These are phyloP conservation scores for Aureobasidium leucospermi DNA, from an alignment of 2,329 filamentous ascomycete species.

Conservation along the genomic window DNA sequence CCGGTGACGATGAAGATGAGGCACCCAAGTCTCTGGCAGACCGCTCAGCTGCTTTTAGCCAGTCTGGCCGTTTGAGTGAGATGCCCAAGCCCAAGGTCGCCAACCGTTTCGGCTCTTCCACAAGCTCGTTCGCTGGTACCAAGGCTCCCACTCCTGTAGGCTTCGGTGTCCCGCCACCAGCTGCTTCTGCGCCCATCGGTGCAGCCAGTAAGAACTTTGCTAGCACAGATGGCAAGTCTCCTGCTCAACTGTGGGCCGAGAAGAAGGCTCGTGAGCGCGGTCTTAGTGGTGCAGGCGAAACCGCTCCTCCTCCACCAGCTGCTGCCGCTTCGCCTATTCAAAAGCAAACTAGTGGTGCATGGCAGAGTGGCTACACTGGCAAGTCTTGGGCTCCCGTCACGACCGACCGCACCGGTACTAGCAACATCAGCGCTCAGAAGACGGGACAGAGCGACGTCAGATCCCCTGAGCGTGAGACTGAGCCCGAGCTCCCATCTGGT, in stretches of 20 bases:
- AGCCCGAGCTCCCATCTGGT: constrained; percentile 48
- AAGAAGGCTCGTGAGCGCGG: constrained; percentile 80
- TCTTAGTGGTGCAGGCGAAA: constrained; percentile 43
- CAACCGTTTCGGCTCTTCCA: constrained; percentile 71
- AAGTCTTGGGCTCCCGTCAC: constrained; percentile 86
- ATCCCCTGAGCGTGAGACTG: constrained; percentile 42
- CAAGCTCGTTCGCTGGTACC: constrained; percentile 71
- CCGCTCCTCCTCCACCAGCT: constrained; percentile 36
- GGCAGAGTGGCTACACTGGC: constrained; percentile 86
- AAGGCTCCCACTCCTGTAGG: constrained; percentile 75
- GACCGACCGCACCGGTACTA: constrained; percentile 59
- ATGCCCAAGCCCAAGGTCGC: constrained; percentile 92
- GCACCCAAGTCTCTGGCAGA: constrained; percentile 62
- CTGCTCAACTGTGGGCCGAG: constrained; percentile 94
- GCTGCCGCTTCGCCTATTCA: constrained; percentile 46
- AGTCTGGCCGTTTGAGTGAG: constrained; percentile 73
- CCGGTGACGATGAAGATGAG: constrained; percentile 38
- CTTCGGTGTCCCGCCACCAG: constrained; percentile 54
- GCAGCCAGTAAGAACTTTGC: constrained; percentile 88
- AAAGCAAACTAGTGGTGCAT: constrained; percentile 70
- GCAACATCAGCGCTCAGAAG: constrained; percentile 51
- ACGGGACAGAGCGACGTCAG: constrained; percentile 52
- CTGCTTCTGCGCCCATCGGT: constrained; percentile 60
- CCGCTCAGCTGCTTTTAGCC: constrained; percentile 64
- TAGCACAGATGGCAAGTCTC: constrained; percentile 90